Conservation (phyloP, 73 alveolate species). For the Paramecium primaurelia region DNA sequence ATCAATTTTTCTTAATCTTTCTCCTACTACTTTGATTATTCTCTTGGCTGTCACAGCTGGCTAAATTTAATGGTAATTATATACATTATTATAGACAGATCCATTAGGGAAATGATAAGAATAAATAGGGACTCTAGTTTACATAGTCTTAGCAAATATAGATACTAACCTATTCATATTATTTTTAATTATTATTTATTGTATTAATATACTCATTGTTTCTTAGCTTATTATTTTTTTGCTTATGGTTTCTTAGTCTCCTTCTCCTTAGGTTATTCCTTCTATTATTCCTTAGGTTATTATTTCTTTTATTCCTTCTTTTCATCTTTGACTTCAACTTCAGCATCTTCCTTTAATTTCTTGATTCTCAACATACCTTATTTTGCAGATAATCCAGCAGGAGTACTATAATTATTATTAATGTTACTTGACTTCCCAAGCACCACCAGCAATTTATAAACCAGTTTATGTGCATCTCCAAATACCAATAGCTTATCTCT, state of each 20-base stretch:
- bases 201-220: constrained; percentile 9
- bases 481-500: constrained; percentile 85
- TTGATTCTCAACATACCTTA: constrained; percentile 76
- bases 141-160: not conserved
- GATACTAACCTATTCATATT: constrained; percentile 18
- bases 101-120: constrained; percentile 15
- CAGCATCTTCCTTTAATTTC: constrained; percentile 81
- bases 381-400: constrained; percentile 81
- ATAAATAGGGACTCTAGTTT: not conserved
- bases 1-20: constrained; percentile 78
- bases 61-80: not conserved
- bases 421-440: constrained; percentile 72
- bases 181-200: constrained; percentile 12
- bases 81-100: constrained; percentile 4
- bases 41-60: constrained; percentile 73
- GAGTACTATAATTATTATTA: constrained; percentile 43
- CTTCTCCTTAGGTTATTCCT: not conserved
- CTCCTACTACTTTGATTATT: constrained; percentile 80
- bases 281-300: not conserved
- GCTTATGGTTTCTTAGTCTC: not conserved
- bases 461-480: constrained; percentile 87
- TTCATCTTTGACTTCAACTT: constrained; percentile 57
- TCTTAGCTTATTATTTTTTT: not conserved
- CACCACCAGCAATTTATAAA: constrained; percentile 86
- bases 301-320: constrained; percentile 20